Conservation (phyloP, 129 eudicot genomes). For the Flaveria linearis region DNA sequence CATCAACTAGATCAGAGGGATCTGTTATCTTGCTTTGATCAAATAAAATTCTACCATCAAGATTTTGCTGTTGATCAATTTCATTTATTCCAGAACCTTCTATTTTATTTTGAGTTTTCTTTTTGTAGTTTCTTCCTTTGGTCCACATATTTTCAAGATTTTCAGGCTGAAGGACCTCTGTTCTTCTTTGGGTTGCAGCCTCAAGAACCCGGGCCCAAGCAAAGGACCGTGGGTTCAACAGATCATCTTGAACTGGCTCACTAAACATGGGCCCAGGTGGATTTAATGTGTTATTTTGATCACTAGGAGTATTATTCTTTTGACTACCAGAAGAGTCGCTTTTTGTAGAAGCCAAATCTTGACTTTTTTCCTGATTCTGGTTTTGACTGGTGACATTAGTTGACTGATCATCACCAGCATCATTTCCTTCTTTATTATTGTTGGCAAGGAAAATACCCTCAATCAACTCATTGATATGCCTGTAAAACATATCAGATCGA, state of each 20-base stretch:
- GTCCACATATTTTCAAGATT: constrained; percentile 99
- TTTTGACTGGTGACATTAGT: constrained; percentile 36
- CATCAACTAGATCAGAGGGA: constrained; percentile 27
- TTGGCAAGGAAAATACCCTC: constrained; percentile 61
- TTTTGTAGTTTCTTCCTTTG: constrained; percentile 85
- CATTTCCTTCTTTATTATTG: constrained; percentile 48
- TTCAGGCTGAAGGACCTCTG: constrained; percentile 98
- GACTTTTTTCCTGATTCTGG: constrained; percentile 43
- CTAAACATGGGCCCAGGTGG: constrained; percentile 40
- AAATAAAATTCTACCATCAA: constrained; percentile 29
- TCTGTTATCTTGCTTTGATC: constrained; percentile 33
- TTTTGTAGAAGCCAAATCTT: constrained; percentile 35
- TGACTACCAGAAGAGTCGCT: constrained; percentile 32
- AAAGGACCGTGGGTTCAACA: constrained; percentile 52
- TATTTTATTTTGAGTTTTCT: constrained; percentile 52
- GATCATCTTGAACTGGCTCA: constrained; percentile 41
- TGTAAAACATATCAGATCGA: constrained; percentile 21
- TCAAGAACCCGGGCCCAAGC: constrained; percentile 91
- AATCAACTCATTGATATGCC: constrained; percentile 84
- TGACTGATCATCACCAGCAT: constrained; percentile 46
- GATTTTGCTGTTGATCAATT: constrained; percentile 32
- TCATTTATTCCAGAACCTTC: constrained; percentile 33
- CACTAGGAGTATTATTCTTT: constrained; percentile 41
- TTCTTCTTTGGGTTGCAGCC: constrained; percentile 93
- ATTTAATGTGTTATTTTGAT: constrained; percentile 33